Conservation (phyloP, 106 monocot genomes). For the Apostasia ramifera region DNA sequence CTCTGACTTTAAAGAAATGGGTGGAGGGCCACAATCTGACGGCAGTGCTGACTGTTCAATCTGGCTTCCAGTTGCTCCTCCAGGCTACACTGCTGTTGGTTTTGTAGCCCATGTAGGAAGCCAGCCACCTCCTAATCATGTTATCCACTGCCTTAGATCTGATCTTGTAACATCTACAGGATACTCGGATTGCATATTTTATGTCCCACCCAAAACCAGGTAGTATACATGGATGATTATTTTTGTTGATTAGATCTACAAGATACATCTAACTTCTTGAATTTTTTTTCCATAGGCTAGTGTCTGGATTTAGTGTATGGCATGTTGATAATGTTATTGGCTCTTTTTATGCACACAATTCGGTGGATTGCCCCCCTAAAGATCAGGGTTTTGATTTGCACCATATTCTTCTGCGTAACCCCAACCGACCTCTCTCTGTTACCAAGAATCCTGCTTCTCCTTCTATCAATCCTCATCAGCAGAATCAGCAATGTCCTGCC, state of each 20-base stretch:
- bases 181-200: constrained; percentile 72
- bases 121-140: constrained; percentile 71
- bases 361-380: constrained; percentile 41
- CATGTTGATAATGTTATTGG: constrained; percentile 67
- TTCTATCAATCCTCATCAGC: constrained; percentile 9
- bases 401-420: constrained; percentile 59
- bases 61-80: constrained; percentile 90
- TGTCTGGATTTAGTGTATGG: constrained; percentile 85
- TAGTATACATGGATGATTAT: constrained; percentile 4
- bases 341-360: constrained; percentile 73
- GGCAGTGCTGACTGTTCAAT: constrained; percentile 61
- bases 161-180: constrained; percentile 76
- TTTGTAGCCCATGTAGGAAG: constrained; percentile 77
- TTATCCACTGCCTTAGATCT: constrained; percentile 83
- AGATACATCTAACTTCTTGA: background rate
- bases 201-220: constrained; percentile 47
- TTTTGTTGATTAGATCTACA: background rate
- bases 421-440: constrained; percentile 21
- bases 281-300: constrained; percentile 19
- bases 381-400: constrained; percentile 57
- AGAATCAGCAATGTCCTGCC: constrained; percentile 15
- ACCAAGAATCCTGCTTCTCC: constrained; percentile 16
- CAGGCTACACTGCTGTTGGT: constrained; percentile 83
- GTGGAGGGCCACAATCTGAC: constrained; percentile 9
- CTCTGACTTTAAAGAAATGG: constrained; percentile 29